A percentile compares a stretch with the other conserved stretches of the same genome.
Evolutionary conservation across 169 alveolate species (phyloP).

Genomic region (Plasmodium blacklocki): DNA sequence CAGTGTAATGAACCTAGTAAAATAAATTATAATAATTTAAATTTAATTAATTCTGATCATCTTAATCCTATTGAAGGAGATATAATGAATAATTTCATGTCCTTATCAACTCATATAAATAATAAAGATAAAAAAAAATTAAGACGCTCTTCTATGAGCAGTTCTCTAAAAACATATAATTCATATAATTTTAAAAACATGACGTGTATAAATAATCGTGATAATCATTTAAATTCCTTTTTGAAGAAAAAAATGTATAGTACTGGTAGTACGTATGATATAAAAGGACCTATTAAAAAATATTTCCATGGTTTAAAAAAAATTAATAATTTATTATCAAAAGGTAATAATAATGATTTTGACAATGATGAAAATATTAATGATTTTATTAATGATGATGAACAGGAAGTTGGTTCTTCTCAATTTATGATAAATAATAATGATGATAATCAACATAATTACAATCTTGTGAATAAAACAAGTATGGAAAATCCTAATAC

Average conservation of each 20-base stretch:
- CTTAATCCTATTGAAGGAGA: too few relatives aligned
- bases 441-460: too few relatives aligned
- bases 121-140: slow-evolving; percentile 1
- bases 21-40: too few relatives aligned
- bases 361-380: not conserved
- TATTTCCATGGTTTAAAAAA: not conserved
- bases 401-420: too few relatives aligned
- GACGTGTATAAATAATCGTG: not conserved
- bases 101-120: not conserved
- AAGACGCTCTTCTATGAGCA: not conserved
- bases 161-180: slow-evolving; percentile 23
- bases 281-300: not conserved
- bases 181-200: slow-evolving; percentile 14
- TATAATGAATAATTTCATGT: not conserved
- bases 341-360: not conserved
- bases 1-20: too few relatives aligned
- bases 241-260: slow-evolving; percentile 17
- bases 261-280: not conserved
- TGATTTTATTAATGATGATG: not conserved
- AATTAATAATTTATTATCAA: too few relatives aligned
- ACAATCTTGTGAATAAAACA: too few relatives aligned
- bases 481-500: too few relatives aligned
- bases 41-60: too few relatives aligned
- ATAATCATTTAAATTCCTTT: not conserved
- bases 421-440: too few relatives aligned